Conservation (phyloP, 257 asterid genomes). For the Schizonepeta tenuifolia region DNA sequence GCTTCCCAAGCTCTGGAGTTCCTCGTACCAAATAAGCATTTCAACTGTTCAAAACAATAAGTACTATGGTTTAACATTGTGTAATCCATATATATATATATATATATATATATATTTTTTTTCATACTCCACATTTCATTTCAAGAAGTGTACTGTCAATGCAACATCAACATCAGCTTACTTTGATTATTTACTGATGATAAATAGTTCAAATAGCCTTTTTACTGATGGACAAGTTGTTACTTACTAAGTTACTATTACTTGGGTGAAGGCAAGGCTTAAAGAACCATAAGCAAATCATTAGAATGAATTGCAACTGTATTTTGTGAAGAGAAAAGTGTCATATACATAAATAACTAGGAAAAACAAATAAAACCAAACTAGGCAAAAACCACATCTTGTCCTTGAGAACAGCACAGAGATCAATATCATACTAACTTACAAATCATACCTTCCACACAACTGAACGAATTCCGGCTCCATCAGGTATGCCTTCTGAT, state of each 20-base stretch:
- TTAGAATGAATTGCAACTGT: no score
- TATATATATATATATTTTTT: no score
- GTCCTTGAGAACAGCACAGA: not conserved
- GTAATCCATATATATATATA: no score
- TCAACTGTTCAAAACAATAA: constrained; percentile 12
- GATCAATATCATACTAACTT: constrained; percentile 11
- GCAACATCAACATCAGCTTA: not conserved
- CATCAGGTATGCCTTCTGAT: constrained; percentile 89
- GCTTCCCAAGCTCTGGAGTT: constrained; percentile 2
- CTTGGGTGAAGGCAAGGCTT: not conserved
- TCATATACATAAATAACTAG: not conserved
- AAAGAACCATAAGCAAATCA: no score
- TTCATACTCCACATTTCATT: not conserved
- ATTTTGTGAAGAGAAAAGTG: no score
- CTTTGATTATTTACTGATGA: not conserved
- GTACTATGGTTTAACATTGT: not conserved
- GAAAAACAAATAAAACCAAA: not conserved
- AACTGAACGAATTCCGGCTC: constrained; percentile 86
- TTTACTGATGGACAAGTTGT: not conserved
- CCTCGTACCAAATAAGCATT: constrained; percentile 15
- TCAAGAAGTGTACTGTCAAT: not conserved
- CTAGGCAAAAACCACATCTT: constrained; percentile 1
- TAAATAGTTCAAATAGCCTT: not conserved
- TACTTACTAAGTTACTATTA: not conserved
- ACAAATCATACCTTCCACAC: constrained; percentile 83